A percentile compares a stretch with the other conserved stretches of the same genome.
Conservation (phyloP, 192 early-diverging fungal genomes). For the Pecoramyces ruminantium region DNA sequence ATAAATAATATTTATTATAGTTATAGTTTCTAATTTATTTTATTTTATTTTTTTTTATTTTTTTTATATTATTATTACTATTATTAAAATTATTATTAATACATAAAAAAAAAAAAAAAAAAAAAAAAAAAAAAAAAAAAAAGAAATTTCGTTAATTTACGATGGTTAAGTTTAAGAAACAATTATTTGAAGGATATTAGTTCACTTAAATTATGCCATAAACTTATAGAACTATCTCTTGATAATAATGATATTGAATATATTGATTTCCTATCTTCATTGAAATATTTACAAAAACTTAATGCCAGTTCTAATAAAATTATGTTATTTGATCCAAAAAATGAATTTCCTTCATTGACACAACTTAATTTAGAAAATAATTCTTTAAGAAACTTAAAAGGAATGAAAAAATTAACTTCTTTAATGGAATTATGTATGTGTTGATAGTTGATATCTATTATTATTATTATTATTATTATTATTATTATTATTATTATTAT, state of each 20-base stretch:
- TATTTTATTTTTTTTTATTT: no score
- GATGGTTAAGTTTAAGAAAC: conserved; percentile 37
- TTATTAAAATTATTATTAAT: no score
- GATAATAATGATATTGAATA: conserved; percentile 34
- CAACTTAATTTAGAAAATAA: conserved; percentile 36
- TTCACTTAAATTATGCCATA: conserved; percentile 10
- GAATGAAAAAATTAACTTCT: conserved; percentile 20
- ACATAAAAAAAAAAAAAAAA: no score
- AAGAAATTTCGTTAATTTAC: conserved; percentile 3
- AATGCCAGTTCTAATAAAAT: conserved; percentile 33
- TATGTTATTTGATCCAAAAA: conserved; percentile 13
- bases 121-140: no score
- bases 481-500: no score
- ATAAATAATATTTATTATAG: no score
- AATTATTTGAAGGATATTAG: conserved; percentile 27
- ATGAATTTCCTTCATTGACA: conserved; percentile 23
- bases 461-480: conserved; percentile 4
- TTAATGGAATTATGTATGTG: conserved; percentile 38
- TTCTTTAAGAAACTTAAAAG: conserved; percentile 15
- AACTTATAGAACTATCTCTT: conserved; percentile 28
- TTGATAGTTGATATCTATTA: no score
- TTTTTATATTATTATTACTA: no score
- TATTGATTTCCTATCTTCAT: conserved; percentile 20
- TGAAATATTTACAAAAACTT: conserved; percentile 22
- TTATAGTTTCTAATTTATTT: no score